Evolutionary conservation across 1,139 yeast genomes (phyloP).

Genomic region (Hyphopichia fennica): DNA sequence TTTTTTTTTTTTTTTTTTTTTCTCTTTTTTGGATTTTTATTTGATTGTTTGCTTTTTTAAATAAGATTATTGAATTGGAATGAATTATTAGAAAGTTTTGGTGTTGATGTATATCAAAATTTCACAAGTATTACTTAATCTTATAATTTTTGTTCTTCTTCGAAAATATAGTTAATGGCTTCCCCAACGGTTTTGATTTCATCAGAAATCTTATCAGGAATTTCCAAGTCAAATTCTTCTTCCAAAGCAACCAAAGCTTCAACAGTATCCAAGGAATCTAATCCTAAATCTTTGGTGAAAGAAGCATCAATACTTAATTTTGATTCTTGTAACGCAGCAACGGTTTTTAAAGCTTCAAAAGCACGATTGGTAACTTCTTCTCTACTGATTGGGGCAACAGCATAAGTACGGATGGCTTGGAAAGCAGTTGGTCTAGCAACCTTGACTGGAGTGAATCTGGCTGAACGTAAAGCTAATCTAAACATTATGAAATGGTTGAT

Average conservation of each 20-base stretch:
- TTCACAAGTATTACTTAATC: background rate
- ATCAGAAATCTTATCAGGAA: conserved; percentile 68
- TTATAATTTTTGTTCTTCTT: conserved; percentile 49
- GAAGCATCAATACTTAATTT: conserved; percentile 45
- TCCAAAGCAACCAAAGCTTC: conserved; percentile 73
- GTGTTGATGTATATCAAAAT: too few species aligned
- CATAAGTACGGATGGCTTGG: conserved; percentile 37
- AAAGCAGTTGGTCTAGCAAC: background rate
- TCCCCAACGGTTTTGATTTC: conserved; percentile 69
- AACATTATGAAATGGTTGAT: conserved; percentile 27
- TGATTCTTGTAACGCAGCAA: conserved; percentile 51
- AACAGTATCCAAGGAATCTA: conserved; percentile 70
- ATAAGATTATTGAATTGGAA: too few species aligned
- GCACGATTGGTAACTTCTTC: conserved; percentile 51
- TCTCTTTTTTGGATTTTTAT: too few species aligned
- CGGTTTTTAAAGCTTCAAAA: conserved; percentile 51
- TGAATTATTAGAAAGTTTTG: too few species aligned
- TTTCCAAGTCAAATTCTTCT: conserved; percentile 71
- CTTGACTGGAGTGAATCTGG: background rate
- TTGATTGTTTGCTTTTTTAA: too few species aligned
- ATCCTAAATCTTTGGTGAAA: conserved; percentile 63
- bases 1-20: too few species aligned
- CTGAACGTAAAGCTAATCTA: conserved; percentile 27
- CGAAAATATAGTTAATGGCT: conserved; percentile 59
- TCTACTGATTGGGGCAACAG: conserved; percentile 47